Conservation (phyloP, 257 asterid species). For the Nemophila menziesii region DNA sequence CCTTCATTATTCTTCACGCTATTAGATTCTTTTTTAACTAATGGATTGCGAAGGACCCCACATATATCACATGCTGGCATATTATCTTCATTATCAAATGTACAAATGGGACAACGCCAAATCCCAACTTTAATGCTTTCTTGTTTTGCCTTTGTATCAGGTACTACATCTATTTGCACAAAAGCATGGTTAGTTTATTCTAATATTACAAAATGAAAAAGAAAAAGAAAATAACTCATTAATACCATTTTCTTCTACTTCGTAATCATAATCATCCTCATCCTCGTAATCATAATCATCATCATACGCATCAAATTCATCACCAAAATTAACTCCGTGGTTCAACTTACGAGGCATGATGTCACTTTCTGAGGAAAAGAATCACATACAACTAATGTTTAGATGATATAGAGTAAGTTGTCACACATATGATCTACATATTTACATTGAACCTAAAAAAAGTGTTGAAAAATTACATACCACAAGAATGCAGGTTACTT, state of each 20-base stretch:
- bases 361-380: slow-evolving; percentile 20
- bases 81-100: slow-evolving; percentile 74
- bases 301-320: slow-evolving; percentile 36
- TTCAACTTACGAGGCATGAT: slow-evolving; percentile 74
- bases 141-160: slow-evolving; percentile 25
- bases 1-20: slow-evolving; percentile 37
- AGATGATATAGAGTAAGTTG: background rate
- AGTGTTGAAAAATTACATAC: background rate
- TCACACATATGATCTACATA: background rate
- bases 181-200: background rate
- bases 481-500: background rate
- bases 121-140: slow-evolving; percentile 32
- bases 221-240: background rate
- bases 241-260: slow-evolving; percentile 44
- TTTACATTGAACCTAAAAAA: background rate
- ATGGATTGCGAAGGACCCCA: slow-evolving; percentile 85
- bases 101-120: slow-evolving; percentile 92
- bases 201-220: background rate
- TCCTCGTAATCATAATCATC: slow-evolving; percentile 45
- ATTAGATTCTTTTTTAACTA: slow-evolving; percentile 53
- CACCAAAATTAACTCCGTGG: slow-evolving; percentile 36
- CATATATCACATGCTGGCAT: slow-evolving; percentile 86
- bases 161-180: slow-evolving; percentile 24
- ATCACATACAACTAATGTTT: background rate
- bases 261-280: slow-evolving; percentile 32